phyloP scores from a whole-genome alignment of 176 grass and related monocot genomes.

The Aegilops longissima region DNA sequence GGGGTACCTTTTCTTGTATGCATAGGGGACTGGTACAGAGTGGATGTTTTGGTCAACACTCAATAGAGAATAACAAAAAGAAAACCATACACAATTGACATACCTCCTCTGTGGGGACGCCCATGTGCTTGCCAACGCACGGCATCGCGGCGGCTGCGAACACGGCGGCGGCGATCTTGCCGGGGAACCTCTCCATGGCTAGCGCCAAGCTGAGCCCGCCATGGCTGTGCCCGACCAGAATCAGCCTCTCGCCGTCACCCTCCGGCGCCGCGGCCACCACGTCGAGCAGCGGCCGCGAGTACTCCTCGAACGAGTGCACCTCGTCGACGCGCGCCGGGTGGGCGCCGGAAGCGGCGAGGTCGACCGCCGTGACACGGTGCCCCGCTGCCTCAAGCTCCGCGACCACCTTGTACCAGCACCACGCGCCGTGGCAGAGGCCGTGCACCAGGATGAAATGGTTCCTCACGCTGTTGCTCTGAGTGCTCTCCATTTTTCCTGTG shows the following conservation, averaged over 20 bases:
- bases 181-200: slow-evolving; percentile 47
- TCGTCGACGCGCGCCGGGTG: slow-evolving; percentile 44
- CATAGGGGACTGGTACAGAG: too few relatives aligned
- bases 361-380: slow-evolving; percentile 48
- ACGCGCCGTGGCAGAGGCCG: slow-evolving; percentile 50
- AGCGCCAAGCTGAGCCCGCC: slow-evolving; percentile 47
- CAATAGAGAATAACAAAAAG: neutral
- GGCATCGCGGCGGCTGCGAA: slow-evolving; percentile 44
- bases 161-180: slow-evolving; percentile 43
- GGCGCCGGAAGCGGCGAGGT: slow-evolving; percentile 41
- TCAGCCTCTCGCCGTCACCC: neutral
- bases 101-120: slow-evolving; percentile 19
- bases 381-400: slow-evolving; percentile 21
- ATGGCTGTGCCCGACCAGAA: slow-evolving; percentile 54
- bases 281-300: neutral
- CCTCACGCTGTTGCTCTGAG: neutral
- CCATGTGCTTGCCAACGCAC: slow-evolving; percentile 28
- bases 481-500: neutral
- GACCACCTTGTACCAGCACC: slow-evolving; percentile 56
- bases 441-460: slow-evolving; percentile 38
- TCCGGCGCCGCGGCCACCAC: slow-evolving; percentile 18
- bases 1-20: neutral
- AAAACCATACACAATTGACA: neutral
- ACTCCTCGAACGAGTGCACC: slow-evolving; percentile 49
- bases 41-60: neutral